Conservation (phyloP, 2,329 filamentous ascomycete species). For the Diplodia sapinea region DNA sequence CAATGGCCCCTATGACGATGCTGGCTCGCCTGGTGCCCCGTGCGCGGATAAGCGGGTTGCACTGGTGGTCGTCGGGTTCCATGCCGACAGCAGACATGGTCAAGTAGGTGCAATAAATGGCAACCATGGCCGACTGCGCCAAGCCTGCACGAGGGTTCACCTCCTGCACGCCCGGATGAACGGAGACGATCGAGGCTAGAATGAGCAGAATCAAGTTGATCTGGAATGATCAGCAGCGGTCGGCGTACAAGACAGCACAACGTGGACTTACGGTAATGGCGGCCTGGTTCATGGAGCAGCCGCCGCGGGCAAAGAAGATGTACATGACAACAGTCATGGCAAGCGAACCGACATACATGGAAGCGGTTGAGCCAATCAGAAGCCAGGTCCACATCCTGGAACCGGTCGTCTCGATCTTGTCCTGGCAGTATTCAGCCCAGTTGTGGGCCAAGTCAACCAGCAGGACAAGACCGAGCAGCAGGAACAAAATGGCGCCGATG, state of each 20-base stretch:
- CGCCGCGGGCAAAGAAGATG: slow-evolving; percentile 83
- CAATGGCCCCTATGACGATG: slow-evolving; percentile 88
- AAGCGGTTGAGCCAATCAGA: slow-evolving; percentile 87
- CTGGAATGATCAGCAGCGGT: slow-evolving; percentile 35
- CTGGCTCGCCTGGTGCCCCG: slow-evolving; percentile 88
- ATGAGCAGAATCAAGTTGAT: slow-evolving; percentile 88
- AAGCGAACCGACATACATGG: slow-evolving; percentile 90
- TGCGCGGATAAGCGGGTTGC: slow-evolving; percentile 88
- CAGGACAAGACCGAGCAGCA: slow-evolving; percentile 88
- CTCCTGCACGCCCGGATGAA: slow-evolving; percentile 89
- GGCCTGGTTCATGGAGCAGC: slow-evolving; percentile 94
- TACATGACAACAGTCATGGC: slow-evolving; percentile 98
- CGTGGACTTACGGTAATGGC: slow-evolving; percentile 72
- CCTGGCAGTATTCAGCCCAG: slow-evolving; percentile 95
- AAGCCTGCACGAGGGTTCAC: slow-evolving; percentile 91
- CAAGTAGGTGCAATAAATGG: slow-evolving; percentile 96
- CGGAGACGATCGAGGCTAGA: slow-evolving; percentile 78
- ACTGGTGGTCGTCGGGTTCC: slow-evolving; percentile 93
- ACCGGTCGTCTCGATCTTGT: slow-evolving; percentile 89
- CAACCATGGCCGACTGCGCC: slow-evolving; percentile 97
- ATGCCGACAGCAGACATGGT: slow-evolving; percentile 98
- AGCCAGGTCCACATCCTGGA: slow-evolving; percentile 83
- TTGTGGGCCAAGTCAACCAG: slow-evolving; percentile 94
- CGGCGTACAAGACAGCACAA: slow-evolving; percentile 32
- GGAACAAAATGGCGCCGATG: slow-evolving; percentile 86